Evolutionary conservation across 805 yeast species (phyloP).

Genomic region (Metschnikowia baotianmanensis): DNA sequence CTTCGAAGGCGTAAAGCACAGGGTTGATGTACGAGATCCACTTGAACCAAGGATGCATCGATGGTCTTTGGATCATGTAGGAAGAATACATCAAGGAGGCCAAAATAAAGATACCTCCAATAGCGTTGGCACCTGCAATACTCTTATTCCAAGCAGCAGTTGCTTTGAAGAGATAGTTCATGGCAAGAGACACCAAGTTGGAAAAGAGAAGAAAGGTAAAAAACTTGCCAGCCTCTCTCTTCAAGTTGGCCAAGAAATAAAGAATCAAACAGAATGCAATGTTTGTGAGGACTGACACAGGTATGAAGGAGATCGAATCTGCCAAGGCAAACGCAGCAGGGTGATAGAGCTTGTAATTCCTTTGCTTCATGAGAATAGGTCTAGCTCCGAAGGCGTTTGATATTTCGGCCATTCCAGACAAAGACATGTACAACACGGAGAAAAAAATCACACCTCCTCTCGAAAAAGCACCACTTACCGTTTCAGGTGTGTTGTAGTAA

Average conservation of each 20-base stretch:
- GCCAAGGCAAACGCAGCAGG: conserved; percentile 30
- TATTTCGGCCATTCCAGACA: conserved; percentile 49
- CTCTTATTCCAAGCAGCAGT: conserved; percentile 52
- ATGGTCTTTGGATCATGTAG: conserved; percentile 31
- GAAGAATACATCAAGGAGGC: conserved; percentile 31
- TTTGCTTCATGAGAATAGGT: conserved; percentile 30
- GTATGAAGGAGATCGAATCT: conserved; percentile 22
- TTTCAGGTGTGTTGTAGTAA: conserved; percentile 49
- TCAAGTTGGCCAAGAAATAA: conserved; percentile 57
- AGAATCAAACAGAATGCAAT: conserved; percentile 46
- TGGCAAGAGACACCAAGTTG: conserved; percentile 48
- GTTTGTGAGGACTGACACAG: conserved; percentile 41
- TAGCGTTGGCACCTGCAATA: conserved; percentile 55
- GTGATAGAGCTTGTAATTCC: conserved; percentile 28
- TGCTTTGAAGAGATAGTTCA: conserved; percentile 52
- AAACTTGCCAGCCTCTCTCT: conserved; percentile 52
- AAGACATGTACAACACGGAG: conserved; percentile 50
- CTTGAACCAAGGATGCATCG: conserved; percentile 36
- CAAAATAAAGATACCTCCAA: conserved; percentile 47
- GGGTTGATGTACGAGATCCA: conserved; percentile 41
- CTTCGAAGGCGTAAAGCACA: conserved; percentile 29
- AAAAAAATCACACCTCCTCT: conserved; percentile 66
- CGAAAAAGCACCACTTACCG: conserved; percentile 57
- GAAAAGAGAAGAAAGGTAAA: conserved; percentile 50
- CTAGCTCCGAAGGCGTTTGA: conserved; percentile 25